phyloP scores from a whole-genome alignment of 2,329 filamentous ascomycete species.

The Ceratocystis colombiana region DNA sequence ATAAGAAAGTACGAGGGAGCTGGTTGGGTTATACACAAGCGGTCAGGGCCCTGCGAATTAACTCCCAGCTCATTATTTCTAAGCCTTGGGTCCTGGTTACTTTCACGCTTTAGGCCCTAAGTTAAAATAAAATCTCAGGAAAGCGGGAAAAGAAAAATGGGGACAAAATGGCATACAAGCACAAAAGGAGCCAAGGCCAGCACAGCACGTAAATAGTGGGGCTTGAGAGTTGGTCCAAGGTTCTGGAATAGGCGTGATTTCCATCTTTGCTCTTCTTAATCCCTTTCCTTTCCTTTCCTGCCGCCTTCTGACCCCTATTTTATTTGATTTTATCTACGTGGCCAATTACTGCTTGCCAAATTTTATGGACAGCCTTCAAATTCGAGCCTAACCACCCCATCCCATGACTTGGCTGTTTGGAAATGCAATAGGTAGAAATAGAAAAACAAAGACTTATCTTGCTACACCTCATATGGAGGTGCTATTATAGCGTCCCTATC shows the following conservation, averaged over 20 bases:
- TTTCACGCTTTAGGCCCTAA: slow-evolving; percentile 1
- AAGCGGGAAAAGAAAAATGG: background rate
- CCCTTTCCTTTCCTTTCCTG: background rate
- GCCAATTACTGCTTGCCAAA: background rate
- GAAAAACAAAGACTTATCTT: background rate
- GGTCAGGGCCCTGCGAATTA: too few relatives aligned
- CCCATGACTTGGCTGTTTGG: background rate
- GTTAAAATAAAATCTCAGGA: background rate
- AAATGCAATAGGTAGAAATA: background rate
- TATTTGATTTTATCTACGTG: slow-evolving; percentile 3
- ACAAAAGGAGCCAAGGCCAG: background rate
- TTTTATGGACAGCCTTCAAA: background rate
- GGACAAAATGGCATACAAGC: background rate
- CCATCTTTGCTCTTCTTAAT: background rate
- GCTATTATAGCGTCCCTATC: too few relatives aligned
- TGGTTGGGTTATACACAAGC: too few relatives aligned
- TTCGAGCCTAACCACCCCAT: background rate
- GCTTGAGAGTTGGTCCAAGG: background rate
- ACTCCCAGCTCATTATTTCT: background rate
- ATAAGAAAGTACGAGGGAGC: too few relatives aligned
- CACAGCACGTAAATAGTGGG: background rate
- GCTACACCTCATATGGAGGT: too few relatives aligned
- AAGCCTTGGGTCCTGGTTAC: background rate
- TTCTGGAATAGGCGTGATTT: slow-evolving; percentile 9
- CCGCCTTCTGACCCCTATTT: background rate